phyloP scores from a whole-genome alignment of 306 rosid species.

The Acacia acuminata region DNA sequence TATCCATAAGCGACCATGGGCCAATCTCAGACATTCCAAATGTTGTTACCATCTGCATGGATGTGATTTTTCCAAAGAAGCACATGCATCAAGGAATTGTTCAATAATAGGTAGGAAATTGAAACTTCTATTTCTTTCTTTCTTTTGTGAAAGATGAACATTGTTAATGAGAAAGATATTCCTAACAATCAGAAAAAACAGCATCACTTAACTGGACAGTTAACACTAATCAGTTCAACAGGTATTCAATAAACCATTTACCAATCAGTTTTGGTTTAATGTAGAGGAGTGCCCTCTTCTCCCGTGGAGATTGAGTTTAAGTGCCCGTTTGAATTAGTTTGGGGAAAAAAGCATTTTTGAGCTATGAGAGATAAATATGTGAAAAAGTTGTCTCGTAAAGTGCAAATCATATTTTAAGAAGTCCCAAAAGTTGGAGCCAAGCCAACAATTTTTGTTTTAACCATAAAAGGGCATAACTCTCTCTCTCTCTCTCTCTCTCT shows the following conservation, averaged over 20 bases:
- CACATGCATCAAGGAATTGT: conserved; percentile 22
- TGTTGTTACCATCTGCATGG: conserved; percentile 85
- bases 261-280: background rate
- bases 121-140: background rate
- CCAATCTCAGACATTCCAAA: conserved; percentile 99
- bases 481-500: accelerated
- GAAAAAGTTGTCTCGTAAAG: too few relatives aligned
- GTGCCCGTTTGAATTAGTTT: too few relatives aligned
- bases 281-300: background rate
- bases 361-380: too few relatives aligned
- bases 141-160: background rate
- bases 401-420: too few relatives aligned
- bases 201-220: background rate
- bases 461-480: background rate
- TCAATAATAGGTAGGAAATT: background rate
- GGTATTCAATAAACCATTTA: conserved; percentile 14
- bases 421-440: background rate
- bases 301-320: too few relatives aligned
- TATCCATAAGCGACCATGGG: conserved; percentile 96
- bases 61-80: conserved; percentile 22
- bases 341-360: too few relatives aligned
- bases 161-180: background rate
- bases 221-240: background rate
- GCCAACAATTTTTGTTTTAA: background rate
- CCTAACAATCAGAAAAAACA: conserved; percentile 11